These are phyloP conservation scores for Wallacemonas sp. DNA, from an alignment of 208 protist species.

Conservation along the genomic window DNA sequence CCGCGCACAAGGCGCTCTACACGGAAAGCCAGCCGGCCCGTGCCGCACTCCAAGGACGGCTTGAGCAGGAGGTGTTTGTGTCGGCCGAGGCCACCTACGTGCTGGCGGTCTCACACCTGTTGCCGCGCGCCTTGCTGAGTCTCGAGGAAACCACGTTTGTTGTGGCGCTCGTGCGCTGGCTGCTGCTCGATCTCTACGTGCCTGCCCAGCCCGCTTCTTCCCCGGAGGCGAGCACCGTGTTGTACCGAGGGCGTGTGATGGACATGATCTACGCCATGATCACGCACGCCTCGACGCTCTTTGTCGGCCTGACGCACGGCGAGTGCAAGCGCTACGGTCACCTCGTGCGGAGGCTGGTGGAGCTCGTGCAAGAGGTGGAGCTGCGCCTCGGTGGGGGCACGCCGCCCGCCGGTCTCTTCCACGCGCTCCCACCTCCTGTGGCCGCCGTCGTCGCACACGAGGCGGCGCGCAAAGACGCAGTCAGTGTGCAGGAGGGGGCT, in stretches of 20 bases:
- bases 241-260: conserved; percentile 23
- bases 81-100: background rate
- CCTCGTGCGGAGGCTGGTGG: conserved; percentile 38
- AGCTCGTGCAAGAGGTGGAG: conserved; percentile 16
- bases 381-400: conserved; percentile 19
- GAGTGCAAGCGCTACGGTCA: conserved; percentile 73
- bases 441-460: background rate
- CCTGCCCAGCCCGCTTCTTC: background rate
- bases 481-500: too few relatives aligned
- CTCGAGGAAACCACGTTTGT: conserved; percentile 70
- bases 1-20: conserved; percentile 38
- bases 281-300: conserved; percentile 53
- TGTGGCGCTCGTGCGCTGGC: conserved; percentile 53
- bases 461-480: background rate
- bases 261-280: conserved; percentile 58
- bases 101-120: conserved; percentile 57
- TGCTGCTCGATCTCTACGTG: conserved; percentile 27
- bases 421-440: conserved; percentile 4
- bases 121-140: conserved; percentile 74
- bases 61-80: conserved; percentile 9
- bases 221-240: background rate
- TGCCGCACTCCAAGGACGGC: conserved; percentile 6
- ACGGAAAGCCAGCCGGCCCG: conserved; percentile 15
- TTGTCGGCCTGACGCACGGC: conserved; percentile 73
- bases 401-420: conserved; percentile 1